Evolutionary conservation across 2,329 filamentous ascomycete genomes (phyloP), one percentile per base, ranked within the genome.

Genomic region (Lachnellula arida): DNA sequence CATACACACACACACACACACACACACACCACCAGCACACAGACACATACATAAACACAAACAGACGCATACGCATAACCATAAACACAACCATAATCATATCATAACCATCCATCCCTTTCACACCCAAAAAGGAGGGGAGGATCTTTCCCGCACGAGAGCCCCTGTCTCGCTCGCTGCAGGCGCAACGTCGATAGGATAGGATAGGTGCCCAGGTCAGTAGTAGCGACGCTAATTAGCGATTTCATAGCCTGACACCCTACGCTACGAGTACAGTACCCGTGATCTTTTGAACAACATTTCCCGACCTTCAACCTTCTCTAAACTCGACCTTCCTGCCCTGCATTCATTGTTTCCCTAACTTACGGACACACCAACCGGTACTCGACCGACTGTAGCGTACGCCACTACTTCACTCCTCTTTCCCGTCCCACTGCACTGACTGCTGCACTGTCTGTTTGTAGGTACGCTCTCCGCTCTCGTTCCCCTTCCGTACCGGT

Each of bases 121-220:
- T 32, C 25, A 44, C 42, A 12, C 11, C 11, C 6, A 4, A 25
- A 22, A 9, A 25, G 9, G 28, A 32, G 28, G 28, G 42, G 52
- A 46, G 52, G 52, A 49, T 49, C 46, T 44, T 54, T 54, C 44
- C 52, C 46, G 46, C 46, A 15, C 51, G 44, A 40, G 46, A 43
- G 35, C 42, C 50, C 55, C 53, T 54, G 53, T 35, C 53, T 42
- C 6, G 49, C 47, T 28, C 35, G 53, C 52, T 56, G 54, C 54
- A 57, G 57, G 42, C 42, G 42, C 42, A 62, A 59, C 60, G 60
- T 63, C 60, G 59, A 59, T 61, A 22, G 8, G 28, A 32, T 8
- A 32, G 28, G 28, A 32, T 32, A 32, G 28, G 28, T 32, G 28
- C n/a, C n/a, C n/a, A n/a, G n/a, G 28, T 32, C 28, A 32, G 28